Percentiles rank a stretch among this genome's conserved stretches.
Conservation (phyloP, 1,284 basidiomycete genomes). For the Cystobasidium sp. region DNA sequence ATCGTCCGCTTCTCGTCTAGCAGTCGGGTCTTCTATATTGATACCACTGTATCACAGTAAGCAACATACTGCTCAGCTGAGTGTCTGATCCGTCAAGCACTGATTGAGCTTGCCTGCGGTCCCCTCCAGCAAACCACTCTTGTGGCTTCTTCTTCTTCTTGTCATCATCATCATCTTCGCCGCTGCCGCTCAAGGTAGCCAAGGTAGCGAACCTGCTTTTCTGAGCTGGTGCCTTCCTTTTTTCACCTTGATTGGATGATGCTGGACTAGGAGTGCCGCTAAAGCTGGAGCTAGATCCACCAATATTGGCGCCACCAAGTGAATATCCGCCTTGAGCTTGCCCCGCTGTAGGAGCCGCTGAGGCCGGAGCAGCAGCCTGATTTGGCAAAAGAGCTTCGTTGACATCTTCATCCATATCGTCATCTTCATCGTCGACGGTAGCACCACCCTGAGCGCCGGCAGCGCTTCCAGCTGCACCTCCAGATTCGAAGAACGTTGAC, state of each 20-base stretch:
- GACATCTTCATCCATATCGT: conserved; percentile 29
- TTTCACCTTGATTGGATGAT: conserved; percentile 40
- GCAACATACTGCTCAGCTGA: conserved; percentile 15
- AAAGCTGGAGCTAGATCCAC: neutral
- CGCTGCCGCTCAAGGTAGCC: conserved; percentile 50
- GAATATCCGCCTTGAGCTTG: conserved; percentile 54
- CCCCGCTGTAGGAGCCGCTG: neutral
- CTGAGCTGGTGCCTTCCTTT: conserved; percentile 29
- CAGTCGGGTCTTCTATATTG: conserved; percentile 79
- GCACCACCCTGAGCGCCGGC: conserved; percentile 23
- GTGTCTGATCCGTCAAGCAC: neutral
- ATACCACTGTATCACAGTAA: conserved; percentile 69
- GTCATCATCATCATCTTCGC: conserved; percentile 59
- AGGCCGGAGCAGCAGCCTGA: conserved; percentile 24
- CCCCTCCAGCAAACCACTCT: conserved; percentile 83
- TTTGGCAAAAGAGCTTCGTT: conserved; percentile 14
- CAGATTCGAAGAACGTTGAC: conserved; percentile 56
- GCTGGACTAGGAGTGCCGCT: neutral
- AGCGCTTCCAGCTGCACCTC: conserved; percentile 44
- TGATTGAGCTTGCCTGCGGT: conserved; percentile 68
- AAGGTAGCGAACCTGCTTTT: conserved; percentile 28
- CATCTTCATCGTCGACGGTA: conserved; percentile 6
- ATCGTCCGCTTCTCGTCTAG: conserved; percentile 54
- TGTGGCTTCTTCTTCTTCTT: conserved; percentile 61
- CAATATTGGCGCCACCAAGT: conserved; percentile 55